Base-by-base conservation (phyloP, 2,329 filamentous ascomycete genomes). In the Fusarium veterinarium region DNA sequence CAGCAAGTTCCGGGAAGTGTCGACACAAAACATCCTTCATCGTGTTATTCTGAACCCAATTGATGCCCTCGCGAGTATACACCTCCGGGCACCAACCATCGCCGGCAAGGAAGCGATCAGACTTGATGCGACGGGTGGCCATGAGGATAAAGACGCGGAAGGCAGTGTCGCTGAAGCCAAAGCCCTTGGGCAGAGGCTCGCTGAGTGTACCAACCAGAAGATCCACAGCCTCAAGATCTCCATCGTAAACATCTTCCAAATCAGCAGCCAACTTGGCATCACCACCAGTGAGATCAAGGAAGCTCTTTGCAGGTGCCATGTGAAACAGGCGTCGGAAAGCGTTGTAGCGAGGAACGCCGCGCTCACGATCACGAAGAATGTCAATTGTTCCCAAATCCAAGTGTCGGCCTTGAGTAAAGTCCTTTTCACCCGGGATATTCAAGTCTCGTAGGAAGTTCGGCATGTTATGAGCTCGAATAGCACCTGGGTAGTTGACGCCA, bases 81-180 rank as follows among this genome's bases (percentile, higher is more conserved):
- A 72, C 64, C 28, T 72, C 68, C 6, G 68, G 63, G 20, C 68
- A 71, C 68, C 68, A 71, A 0, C 68, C 68, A 10, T 69, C 68
- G 0, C 68, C 68, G 1, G 68, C 68, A 6, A 71, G 58, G 38
- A 71, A 71, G 0, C 68, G 68, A 25, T 71, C 68, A 14, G 68
- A 71, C 16, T 71, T 71, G 19, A 71, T 71, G 5, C 68, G 68
- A 0, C 68, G 57, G 1, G 68, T 69, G 0, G 68, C 68, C 68
- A 72, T 71, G 3, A 71, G 52, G 6, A 71, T 71, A 7, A 71
- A 71, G 0, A 71, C 68, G 2, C 68, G 63, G 63, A 71, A 72
- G 0, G 68, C 63, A 0, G 68, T 71, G 46, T 71, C 63, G 6
- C 68, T 71, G 4, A 71, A 71, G 2, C 68, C 68, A 16, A 71